Base-by-base conservation (phyloP, 306 rosid genomes). In the Cucurbita maxima region DNA sequence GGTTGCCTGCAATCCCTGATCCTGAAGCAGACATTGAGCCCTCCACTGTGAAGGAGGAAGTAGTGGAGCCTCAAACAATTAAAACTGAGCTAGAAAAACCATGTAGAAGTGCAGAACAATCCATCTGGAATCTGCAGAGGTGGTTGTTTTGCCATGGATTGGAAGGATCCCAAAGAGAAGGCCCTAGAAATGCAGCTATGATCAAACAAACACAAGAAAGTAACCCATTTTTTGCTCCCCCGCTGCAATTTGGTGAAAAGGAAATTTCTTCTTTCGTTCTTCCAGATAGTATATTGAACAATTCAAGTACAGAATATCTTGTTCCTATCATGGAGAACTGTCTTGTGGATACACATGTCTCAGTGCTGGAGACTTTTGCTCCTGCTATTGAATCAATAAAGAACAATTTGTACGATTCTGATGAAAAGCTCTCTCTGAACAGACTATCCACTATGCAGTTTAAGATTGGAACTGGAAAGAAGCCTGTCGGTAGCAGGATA, bases 1-100 rank as follows among this genome's bases (percentile, higher is more conserved):
- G 98, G 98, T 82, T 92, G 86, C 96, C 98, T n/a, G 82, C 82
- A 20, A 84, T 89, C 58, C 96, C 96, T 62, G 92, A 84, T 69
- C 86, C 86, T 10, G 83, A 84, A 60, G 69, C 85, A 40, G 80
- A 76, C 78, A 53, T 78, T 48, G 77, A 36, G 74, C 58, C 82
- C 16, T 79, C 82, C 16, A 37, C 54, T 3, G 40, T 64, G 69
- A 66, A 78, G 74, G 90, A 79, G 71, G 81, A 79, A 74, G 83
- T 74, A 4, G 43, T 47, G 14, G 92, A 83, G 58, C 79, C 81
- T 52, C 60, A 71, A 64, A 77, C 72, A 58, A 75, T 63, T 12
- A 80, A 71, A 58, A 59, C 81, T 76, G 89, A 85, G 58, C 85
- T 67, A 45, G 88, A 87, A 78, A 86, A 79, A 76, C 85, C 84